Conservation (phyloP, 805 yeast genomes). For the Torulaspora quercuum region DNA sequence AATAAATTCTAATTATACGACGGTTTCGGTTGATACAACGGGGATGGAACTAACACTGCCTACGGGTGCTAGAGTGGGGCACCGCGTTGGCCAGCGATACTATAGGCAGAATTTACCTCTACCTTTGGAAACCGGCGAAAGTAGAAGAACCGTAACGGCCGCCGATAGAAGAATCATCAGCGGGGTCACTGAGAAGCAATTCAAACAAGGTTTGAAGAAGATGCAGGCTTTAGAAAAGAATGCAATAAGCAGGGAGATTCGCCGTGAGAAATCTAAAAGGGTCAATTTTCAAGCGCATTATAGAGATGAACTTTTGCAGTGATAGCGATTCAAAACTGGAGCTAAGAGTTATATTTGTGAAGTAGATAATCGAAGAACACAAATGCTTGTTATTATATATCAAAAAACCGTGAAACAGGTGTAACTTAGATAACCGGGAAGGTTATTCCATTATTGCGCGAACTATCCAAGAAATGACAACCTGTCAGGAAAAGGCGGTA, state of each 20-base stretch:
- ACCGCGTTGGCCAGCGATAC: slow-evolving; percentile 68
- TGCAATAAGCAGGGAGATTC: slow-evolving; percentile 40
- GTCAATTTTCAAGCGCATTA: slow-evolving; percentile 81
- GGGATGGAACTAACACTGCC: slow-evolving; percentile 72
- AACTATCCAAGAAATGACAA: too few species aligned
- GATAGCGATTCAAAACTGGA: not conserved
- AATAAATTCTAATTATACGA: slow-evolving; percentile 35
- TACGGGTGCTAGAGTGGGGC: slow-evolving; percentile 76
- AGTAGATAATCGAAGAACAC: too few species aligned
- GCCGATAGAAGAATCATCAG: slow-evolving; percentile 63
- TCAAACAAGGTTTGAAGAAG: slow-evolving; percentile 48
- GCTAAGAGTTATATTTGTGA: too few species aligned
- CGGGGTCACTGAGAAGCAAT: slow-evolving; percentile 59
- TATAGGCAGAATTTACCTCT: slow-evolving; percentile 61
- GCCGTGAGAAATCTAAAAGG: slow-evolving; percentile 56
- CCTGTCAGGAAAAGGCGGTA: too few species aligned
- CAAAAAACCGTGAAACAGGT: too few species aligned
- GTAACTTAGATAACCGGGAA: too few species aligned
- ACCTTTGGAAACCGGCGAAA: slow-evolving; percentile 44
- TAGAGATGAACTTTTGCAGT: slow-evolving; percentile 64
- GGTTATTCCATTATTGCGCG: too few species aligned
- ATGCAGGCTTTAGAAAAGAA: slow-evolving; percentile 44
- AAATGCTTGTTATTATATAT: too few species aligned
- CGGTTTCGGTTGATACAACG: slow-evolving; percentile 45
- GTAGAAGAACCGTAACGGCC: slow-evolving; percentile 70